Conservation (phyloP, 352 stramenopile genomes). For the Globisporangium canariense region DNA sequence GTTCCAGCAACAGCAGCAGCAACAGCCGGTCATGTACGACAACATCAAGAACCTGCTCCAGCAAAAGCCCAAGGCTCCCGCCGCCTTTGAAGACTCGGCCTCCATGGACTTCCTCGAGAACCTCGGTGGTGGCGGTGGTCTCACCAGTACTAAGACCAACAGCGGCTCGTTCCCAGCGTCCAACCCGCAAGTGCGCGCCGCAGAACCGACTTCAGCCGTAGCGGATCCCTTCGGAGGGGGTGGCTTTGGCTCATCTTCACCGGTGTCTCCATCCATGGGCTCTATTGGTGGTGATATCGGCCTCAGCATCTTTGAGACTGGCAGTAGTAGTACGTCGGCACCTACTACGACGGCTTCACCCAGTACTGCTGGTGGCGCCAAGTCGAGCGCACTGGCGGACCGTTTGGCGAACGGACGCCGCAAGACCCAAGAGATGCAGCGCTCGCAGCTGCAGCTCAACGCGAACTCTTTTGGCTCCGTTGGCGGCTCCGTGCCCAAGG, state of each 20-base stretch:
- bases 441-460: slow-evolving; percentile 57
- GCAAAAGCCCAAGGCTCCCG: slow-evolving; percentile 52
- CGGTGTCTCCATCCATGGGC: slow-evolving; percentile 5
- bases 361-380: slow-evolving; percentile 19
- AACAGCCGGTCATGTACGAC: slow-evolving; percentile 67
- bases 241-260: slow-evolving; percentile 9
- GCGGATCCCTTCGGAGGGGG: slow-evolving; percentile 31
- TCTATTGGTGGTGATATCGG: slow-evolving; percentile 3
- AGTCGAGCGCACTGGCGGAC: slow-evolving; percentile 61
- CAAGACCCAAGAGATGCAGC: slow-evolving; percentile 68
- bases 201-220: slow-evolving; percentile 17
- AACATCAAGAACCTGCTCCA: slow-evolving; percentile 82
- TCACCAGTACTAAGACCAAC: slow-evolving; percentile 23
- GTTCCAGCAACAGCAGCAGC: slow-evolving; percentile 30
- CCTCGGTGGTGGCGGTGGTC: slow-evolving; percentile 28
- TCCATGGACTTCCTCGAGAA: slow-evolving; percentile 71
- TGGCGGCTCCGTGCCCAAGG: slow-evolving; percentile 26
- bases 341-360: slow-evolving; percentile 8
- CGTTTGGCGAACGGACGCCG: slow-evolving; percentile 57
- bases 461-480: slow-evolving; percentile 43
- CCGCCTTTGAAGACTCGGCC: slow-evolving; percentile 37
- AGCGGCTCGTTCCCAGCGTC: slow-evolving; percentile 25
- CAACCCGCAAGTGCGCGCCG: slow-evolving; percentile 16
- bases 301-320: slow-evolving; percentile 20
- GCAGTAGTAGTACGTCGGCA: neutral